A percentile compares a stretch with the other conserved stretches of the same genome.
Evolutionary conservation across 805 yeast genomes (phyloP).

Genomic region (Candida xiaguanensis): DNA sequence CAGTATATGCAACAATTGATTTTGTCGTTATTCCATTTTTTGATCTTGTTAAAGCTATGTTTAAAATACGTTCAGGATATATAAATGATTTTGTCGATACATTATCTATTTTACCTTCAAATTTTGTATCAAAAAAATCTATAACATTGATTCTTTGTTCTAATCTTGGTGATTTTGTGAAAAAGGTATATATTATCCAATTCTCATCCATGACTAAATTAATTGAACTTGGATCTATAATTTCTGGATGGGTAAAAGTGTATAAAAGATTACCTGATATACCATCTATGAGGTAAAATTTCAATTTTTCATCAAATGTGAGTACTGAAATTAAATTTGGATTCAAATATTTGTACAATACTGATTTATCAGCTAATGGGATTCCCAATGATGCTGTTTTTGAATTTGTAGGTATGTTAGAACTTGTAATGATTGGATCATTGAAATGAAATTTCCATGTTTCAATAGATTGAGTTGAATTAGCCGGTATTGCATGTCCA

Average conservation of each 20-base stretch:
- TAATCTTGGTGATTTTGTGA: conserved; percentile 45
- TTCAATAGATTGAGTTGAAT: conserved; percentile 10
- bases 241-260: conserved; percentile 36
- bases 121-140: conserved; percentile 63
- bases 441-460: conserved; percentile 29
- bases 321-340: conserved; percentile 62
- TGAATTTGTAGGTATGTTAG: conserved; percentile 19
- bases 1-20: conserved; percentile 56
- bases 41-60: conserved; percentile 43
- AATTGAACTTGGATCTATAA: conserved; percentile 39
- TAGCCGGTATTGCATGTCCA: conserved; percentile 18
- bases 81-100: conserved; percentile 55
- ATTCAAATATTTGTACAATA: conserved; percentile 77
- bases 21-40: conserved; percentile 38
- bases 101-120: conserved; percentile 35
- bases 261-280: conserved; percentile 64
- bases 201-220: conserved; percentile 71
- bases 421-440: conserved; percentile 12
- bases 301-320: conserved; percentile 28
- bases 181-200: conserved; percentile 72
- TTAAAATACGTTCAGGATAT: conserved; percentile 55
- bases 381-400: conserved; percentile 56
- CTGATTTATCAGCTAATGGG: conserved; percentile 64
- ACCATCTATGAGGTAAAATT: conserved; percentile 58
- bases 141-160: conserved; percentile 60